Base-by-base conservation (phyloP, 23 red algal genomes). In the Gracilariopsis chorda region DNA sequence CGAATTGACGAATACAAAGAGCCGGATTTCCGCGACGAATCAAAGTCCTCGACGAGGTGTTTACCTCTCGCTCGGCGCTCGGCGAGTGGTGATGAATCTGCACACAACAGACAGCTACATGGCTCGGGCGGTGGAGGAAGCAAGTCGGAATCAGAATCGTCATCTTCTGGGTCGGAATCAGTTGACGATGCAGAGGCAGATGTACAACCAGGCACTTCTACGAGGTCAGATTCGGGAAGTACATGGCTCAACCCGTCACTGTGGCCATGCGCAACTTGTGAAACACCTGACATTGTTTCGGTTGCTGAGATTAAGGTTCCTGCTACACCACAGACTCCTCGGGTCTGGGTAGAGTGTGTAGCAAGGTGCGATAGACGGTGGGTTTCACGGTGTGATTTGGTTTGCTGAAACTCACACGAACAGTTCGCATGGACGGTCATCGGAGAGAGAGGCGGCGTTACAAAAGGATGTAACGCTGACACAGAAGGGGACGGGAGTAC, bases 121-220 rank as follows among this genome's bases (percentile, higher is more conserved):
- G 84, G 79, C 28, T 61, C 80, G 0, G 86, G 85, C 10, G 83
- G 85, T 17, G 82, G 86, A 24, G 86, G 84, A 46, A 90, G 80
- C 20, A 95, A 57, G 69, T 95, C 92, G 4, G 77, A 77, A 49
- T 95, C 92, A 27, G 84, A 90, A 80, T 95, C 92, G 34, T 95
- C 92, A 37, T 95, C 92, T 14, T 90, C 92, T 53, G 78, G 90
- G 28, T 93, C 90, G 4, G 90, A 87, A 51, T 93, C 90, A 62
- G 90, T 80, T 12, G 90, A 93, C 16, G 90, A 93, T 8, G 78
- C 90, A 0, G 90, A 95, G 0, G 83, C 56, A 1, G 92, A 94
- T n/a, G n/a, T n/a, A n/a, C n/a, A n/a, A 4, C 84, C 84, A 25
- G 14, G 62, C 5, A 77, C 67, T 39, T 88, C 84, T 34, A 88